These are phyloP conservation scores for Pichia sp. DNA, from an alignment of 1,139 yeast species.

Conservation along the genomic window DNA sequence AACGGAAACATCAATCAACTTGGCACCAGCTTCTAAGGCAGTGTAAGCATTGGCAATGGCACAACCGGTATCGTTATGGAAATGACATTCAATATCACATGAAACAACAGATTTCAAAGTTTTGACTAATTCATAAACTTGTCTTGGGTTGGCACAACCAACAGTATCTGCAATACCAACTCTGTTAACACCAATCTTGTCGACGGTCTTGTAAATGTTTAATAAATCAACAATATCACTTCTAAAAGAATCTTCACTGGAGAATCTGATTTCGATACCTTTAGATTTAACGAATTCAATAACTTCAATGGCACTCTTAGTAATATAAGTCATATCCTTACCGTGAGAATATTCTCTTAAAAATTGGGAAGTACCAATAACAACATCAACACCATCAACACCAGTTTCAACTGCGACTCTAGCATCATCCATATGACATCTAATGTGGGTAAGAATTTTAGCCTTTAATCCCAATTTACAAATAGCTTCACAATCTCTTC, in stretches of 20 bases:
- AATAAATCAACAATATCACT: slow-evolving; percentile 92
- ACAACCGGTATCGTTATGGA: slow-evolving; percentile 99
- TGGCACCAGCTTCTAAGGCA: slow-evolving; percentile 97
- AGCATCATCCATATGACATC: slow-evolving; percentile 99
- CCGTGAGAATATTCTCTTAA: slow-evolving; percentile 94
- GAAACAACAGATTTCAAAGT: slow-evolving; percentile 90
- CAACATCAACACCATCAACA: slow-evolving; percentile 98
- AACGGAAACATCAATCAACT: slow-evolving; percentile 88
- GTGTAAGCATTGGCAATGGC: slow-evolving; percentile 98
- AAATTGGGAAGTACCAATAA: slow-evolving; percentile 95
- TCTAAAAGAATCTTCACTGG: slow-evolving; percentile 96
- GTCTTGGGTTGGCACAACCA: slow-evolving; percentile 98
- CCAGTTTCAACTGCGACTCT: slow-evolving; percentile 96
- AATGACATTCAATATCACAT: slow-evolving; percentile 97
- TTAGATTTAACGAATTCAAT: slow-evolving; percentile 96
- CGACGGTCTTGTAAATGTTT: slow-evolving; percentile 94
- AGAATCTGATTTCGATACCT: slow-evolving; percentile 94
- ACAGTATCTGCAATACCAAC: slow-evolving; percentile 99
- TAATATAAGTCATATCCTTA: slow-evolving; percentile 97
- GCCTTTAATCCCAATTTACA: slow-evolving; percentile 96
- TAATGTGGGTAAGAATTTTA: slow-evolving; percentile 83
- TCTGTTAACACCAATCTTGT: slow-evolving; percentile 95
- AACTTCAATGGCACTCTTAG: slow-evolving; percentile 92
- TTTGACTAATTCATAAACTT: slow-evolving; percentile 92
- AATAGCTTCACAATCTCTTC: slow-evolving; percentile 93